Percentiles rank a stretch among this genome's conserved stretches.
These are phyloP conservation scores for Picea sitchensis DNA, from an alignment of 75 land plant species.

Conservation along the genomic window DNA sequence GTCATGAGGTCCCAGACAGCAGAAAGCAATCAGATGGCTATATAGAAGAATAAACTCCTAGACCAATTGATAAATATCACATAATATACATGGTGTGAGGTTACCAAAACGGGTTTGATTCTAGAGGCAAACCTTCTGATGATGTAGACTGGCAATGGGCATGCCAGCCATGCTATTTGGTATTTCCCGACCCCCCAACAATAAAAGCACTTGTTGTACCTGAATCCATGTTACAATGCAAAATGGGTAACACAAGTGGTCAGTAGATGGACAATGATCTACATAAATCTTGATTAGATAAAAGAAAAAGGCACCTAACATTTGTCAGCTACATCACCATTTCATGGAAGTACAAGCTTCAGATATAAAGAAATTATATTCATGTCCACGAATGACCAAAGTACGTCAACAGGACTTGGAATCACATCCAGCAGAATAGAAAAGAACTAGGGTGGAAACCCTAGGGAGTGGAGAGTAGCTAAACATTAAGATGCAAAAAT, in stretches of 20 bases:
- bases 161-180: constrained; percentile 48
- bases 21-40: not conserved
- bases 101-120: not conserved
- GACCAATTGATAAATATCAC: not conserved
- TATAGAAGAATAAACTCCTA: not conserved
- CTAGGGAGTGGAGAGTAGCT: too few relatives aligned
- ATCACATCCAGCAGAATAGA: too few relatives aligned
- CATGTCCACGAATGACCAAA: too few relatives aligned
- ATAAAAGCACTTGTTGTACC: constrained; percentile 87
- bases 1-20: not conserved
- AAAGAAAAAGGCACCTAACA: not conserved
- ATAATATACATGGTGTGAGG: not conserved
- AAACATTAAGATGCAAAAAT: too few relatives aligned
- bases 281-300: not conserved
- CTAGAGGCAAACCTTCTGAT: constrained; percentile 41
- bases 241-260: not conserved
- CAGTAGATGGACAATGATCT: not conserved
- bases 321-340: not conserved
- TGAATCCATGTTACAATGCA: constrained; percentile 16
- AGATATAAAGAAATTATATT: too few relatives aligned
- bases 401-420: too few relatives aligned
- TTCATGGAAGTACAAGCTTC: too few relatives aligned
- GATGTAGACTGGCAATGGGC: constrained; percentile 33
- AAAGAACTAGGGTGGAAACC: too few relatives aligned
- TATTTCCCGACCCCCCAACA: constrained; percentile 78